Evolutionary conservation across 495 filamentous ascomycete species (phyloP).

Genomic region (Annulohypoxylon moriforme): DNA sequence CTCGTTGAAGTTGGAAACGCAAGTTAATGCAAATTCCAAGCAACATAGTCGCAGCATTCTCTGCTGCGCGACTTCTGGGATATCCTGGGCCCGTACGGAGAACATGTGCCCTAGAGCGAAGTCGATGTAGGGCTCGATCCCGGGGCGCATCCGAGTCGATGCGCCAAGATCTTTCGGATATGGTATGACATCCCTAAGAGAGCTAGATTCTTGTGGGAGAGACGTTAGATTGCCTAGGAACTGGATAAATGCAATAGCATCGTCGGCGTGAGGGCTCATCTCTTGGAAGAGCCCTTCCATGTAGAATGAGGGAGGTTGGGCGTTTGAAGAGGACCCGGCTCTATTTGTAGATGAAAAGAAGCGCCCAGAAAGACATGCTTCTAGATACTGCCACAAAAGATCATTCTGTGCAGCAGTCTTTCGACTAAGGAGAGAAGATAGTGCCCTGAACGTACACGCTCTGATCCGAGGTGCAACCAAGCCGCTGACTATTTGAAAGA

Average conservation of each 20-base stretch:
- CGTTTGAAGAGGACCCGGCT: slow-evolving; percentile 21
- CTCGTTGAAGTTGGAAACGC: slow-evolving; percentile 89
- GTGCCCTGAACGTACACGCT: slow-evolving; percentile 76
- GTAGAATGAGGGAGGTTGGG: slow-evolving; percentile 52
- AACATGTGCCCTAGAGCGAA: slow-evolving; percentile 84
- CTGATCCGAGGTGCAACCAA: slow-evolving; percentile 77
- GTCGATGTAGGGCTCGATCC: slow-evolving; percentile 92
- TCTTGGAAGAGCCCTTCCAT: slow-evolving; percentile 67
- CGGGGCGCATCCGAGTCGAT: slow-evolving; percentile 75
- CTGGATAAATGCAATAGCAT: slow-evolving; percentile 81
- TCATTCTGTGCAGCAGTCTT: slow-evolving; percentile 70
- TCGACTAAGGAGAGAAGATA: slow-evolving; percentile 73
- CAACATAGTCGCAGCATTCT: slow-evolving; percentile 79
- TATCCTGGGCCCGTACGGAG: slow-evolving; percentile 66
- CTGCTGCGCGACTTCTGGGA: slow-evolving; percentile 70
- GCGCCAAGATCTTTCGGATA: slow-evolving; percentile 91
- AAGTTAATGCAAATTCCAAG: slow-evolving; percentile 78
- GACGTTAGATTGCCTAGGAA: slow-evolving; percentile 75
- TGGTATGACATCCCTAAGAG: slow-evolving; percentile 77
- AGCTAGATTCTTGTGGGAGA: slow-evolving; percentile 66
- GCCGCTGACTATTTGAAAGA: slow-evolving; percentile 76
- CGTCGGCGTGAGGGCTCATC: slow-evolving; percentile 77
- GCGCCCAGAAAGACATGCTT: slow-evolving; percentile 74
- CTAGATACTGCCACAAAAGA: slow-evolving; percentile 75
- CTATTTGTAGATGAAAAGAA: slow-evolving; percentile 52